Evolutionary conservation across 192 early-diverging fungal genomes (phyloP).

Genomic region (Allomyces macrogynus): DNA sequence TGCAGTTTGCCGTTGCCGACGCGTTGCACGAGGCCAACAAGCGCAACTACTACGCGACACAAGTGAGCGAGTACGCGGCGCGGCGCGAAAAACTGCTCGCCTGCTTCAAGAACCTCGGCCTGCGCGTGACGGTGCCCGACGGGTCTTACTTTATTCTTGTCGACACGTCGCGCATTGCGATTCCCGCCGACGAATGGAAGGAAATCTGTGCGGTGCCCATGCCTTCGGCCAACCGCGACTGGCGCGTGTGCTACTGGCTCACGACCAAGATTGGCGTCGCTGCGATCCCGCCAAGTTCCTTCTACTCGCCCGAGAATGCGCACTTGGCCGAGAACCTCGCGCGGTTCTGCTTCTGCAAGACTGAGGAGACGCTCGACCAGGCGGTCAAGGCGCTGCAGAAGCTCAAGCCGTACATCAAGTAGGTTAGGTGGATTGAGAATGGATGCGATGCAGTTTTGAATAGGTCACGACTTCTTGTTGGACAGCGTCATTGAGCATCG

Average conservation of each 20-base stretch:
- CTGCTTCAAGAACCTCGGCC: conserved; percentile 38
- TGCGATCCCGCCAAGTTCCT: conserved; percentile 77
- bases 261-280: conserved; percentile 76
- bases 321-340: conserved; percentile 48
- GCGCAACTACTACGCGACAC: conserved; percentile 45
- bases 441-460: too few species aligned
- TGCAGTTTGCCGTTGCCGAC: conserved; percentile 43
- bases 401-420: conserved; percentile 29
- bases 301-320: conserved; percentile 52
- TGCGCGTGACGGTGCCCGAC: conserved; percentile 67
- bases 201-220: conserved; percentile 18
- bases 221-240: conserved; percentile 39
- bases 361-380: conserved; percentile 52
- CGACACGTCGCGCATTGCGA: conserved; percentile 43
- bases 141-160: conserved; percentile 88
- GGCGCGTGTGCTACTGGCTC: conserved; percentile 62
- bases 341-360: conserved; percentile 88
- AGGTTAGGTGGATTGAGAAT: too few species aligned
- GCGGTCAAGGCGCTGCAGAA: conserved; percentile 45
- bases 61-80: conserved; percentile 38
- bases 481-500: too few species aligned
- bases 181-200: conserved; percentile 31
- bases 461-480: too few species aligned
- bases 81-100: conserved; percentile 54
- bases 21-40: conserved; percentile 41